A percentile compares a stretch with the other conserved stretches of the same genome.
Conservation (phyloP, 768 basidiomycete species). For the Boletus rubroflammeus region DNA sequence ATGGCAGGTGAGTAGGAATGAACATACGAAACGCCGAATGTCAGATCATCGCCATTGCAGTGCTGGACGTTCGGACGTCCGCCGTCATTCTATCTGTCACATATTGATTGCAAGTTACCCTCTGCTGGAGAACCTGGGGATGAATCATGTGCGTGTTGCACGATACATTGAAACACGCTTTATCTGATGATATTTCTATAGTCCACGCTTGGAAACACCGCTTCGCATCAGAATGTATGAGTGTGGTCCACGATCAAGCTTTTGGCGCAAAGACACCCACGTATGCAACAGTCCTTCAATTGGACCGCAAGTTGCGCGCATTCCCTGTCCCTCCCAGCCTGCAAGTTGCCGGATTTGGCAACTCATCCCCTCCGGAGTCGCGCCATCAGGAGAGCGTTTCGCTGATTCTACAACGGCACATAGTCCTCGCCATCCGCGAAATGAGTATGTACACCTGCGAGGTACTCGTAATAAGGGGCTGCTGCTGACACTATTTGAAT, state of each 20-base stretch:
- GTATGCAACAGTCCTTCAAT: slow-evolving; percentile 62
- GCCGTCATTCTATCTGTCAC: slow-evolving; percentile 62
- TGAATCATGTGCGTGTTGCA: slow-evolving; percentile 52
- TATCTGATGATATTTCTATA: slow-evolving; percentile 21
- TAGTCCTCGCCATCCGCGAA: slow-evolving; percentile 65
- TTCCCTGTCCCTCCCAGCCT: slow-evolving; percentile 64
- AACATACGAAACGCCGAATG: slow-evolving; percentile 4
- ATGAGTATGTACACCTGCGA: slow-evolving; percentile 45
- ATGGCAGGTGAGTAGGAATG: slow-evolving; percentile 27
- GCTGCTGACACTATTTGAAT: slow-evolving; percentile 15
- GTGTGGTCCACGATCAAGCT: slow-evolving; percentile 64
- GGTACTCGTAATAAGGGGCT: neutral
- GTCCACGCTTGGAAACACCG: slow-evolving; percentile 70
- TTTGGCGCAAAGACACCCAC: slow-evolving; percentile 68
- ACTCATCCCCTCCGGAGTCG: slow-evolving; percentile 42
- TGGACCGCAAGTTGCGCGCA: slow-evolving; percentile 63
- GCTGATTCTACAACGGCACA: slow-evolving; percentile 60
- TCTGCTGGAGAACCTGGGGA: slow-evolving; percentile 45
- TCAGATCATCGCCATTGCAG: slow-evolving; percentile 41
- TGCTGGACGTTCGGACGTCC: slow-evolving; percentile 69
- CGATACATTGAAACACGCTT: neutral
- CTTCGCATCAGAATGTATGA: slow-evolving; percentile 66
- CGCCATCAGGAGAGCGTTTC: slow-evolving; percentile 34
- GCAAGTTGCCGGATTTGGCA: slow-evolving; percentile 68
- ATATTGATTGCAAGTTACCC: slow-evolving; percentile 66